These are phyloP conservation scores for Boeremia lycopersici DNA, from an alignment of 2,329 filamentous ascomycete species.

Conservation along the genomic window DNA sequence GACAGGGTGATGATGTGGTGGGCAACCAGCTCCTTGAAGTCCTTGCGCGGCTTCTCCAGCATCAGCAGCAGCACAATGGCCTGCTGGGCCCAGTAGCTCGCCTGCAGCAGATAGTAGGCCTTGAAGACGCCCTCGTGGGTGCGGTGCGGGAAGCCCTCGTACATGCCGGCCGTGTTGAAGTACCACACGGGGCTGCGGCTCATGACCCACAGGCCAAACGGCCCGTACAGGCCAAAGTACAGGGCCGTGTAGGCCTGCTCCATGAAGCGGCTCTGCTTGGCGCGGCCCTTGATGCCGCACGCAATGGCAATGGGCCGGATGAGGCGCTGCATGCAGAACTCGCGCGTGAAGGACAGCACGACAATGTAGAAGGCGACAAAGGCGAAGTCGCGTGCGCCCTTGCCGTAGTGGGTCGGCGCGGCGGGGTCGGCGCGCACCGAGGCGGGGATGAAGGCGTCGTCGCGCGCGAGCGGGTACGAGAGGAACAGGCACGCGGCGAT, in stretches of 20 bases:
- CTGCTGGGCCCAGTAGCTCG: slow-evolving; percentile 95
- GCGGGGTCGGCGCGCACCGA: slow-evolving; percentile 47
- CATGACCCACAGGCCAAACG: slow-evolving; percentile 90
- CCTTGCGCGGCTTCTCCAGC: slow-evolving; percentile 91
- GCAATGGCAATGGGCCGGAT: slow-evolving; percentile 76
- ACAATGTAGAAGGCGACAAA: slow-evolving; percentile 90
- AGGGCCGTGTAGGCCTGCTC: slow-evolving; percentile 94
- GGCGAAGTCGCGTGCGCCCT: slow-evolving; percentile 83
- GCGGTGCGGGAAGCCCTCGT: slow-evolving; percentile 83
- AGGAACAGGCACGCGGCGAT: slow-evolving; percentile 85
- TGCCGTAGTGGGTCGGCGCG: slow-evolving; percentile 73
- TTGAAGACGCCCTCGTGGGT: slow-evolving; percentile 84
- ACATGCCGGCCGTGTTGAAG: slow-evolving; percentile 91
- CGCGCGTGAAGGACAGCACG: slow-evolving; percentile 88
- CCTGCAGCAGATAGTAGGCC: slow-evolving; percentile 94
- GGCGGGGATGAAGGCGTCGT: slow-evolving; percentile 37
- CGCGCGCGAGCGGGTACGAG: slow-evolving; percentile 75
- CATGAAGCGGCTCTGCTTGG: slow-evolving; percentile 91
- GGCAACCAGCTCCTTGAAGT: slow-evolving; percentile 90
- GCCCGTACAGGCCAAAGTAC: slow-evolving; percentile 84
- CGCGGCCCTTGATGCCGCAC: slow-evolving; percentile 71
- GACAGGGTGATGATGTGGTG: slow-evolving; percentile 89
- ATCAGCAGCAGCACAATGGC: slow-evolving; percentile 84
- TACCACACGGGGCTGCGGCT: slow-evolving; percentile 91
- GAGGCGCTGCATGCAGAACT: slow-evolving; percentile 93